Percentiles rank a stretch among this genome's conserved stretches.
phyloP scores from a whole-genome alignment of 2,329 filamentous ascomycete genomes.

The Cytospora piceicola region DNA sequence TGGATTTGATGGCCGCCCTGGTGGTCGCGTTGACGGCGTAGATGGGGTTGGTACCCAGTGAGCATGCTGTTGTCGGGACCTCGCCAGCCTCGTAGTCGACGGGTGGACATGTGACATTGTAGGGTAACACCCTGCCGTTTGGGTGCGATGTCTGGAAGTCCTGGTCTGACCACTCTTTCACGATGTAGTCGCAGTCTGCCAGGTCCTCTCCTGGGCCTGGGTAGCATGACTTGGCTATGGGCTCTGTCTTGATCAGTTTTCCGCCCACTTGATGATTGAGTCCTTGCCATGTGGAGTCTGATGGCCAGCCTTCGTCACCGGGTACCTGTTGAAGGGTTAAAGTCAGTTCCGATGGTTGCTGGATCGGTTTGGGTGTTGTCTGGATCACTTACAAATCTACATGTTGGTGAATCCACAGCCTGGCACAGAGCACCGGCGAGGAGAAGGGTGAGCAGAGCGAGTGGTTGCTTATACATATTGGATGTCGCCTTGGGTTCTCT shows the following conservation, averaged over 20 bases:
- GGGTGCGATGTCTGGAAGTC: constrained; percentile 1
- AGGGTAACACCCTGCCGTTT: neutral
- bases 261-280: constrained; percentile 4
- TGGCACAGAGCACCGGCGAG: no score
- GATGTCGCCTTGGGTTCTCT: no score
- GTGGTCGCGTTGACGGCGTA: constrained; percentile 34
- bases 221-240: constrained; percentile 10
- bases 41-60: constrained; percentile 31
- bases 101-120: constrained; percentile 11
- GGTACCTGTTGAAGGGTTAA: no score
- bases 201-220: neutral
- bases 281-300: neutral
- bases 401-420: no score
- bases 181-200: neutral
- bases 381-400: no score
- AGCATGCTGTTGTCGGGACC: constrained; percentile 25
- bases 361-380: no score
- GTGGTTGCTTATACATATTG: no score
- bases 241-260: neutral
- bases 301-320: constrained; percentile 19
- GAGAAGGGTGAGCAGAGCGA: no score
- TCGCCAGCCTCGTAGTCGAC: neutral
- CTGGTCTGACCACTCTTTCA: neutral
- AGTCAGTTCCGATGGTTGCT: no score
- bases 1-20: constrained; percentile 31